Conservation (phyloP, 495 filamentous ascomycete species). For the Podospora bellae-mahoneyi region DNA sequence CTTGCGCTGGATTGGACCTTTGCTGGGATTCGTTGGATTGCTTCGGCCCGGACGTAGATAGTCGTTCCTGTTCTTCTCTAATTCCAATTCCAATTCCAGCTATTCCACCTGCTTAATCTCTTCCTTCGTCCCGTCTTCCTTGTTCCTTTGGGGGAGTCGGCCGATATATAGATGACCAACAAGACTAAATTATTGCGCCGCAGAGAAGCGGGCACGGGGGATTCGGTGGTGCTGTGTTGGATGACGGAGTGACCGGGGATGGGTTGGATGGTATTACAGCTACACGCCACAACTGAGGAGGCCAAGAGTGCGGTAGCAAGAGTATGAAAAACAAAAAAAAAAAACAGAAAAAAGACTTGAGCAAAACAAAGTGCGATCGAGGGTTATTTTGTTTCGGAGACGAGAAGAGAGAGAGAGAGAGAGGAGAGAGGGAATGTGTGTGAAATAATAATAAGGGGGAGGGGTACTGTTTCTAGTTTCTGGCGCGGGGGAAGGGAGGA, state of each 20-base stretch:
- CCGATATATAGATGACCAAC: constrained; percentile 12
- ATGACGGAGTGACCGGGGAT: not conserved
- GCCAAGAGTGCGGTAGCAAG: not conserved
- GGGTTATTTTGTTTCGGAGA: not conserved
- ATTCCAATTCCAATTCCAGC: not conserved
- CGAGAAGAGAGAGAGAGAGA: constrained; percentile 2
- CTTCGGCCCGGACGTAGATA: not conserved
- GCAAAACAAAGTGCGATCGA: constrained; percentile 4
- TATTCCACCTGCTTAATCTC: not conserved
- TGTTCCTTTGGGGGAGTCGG: not conserved
- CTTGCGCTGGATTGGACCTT: constrained; percentile 21
- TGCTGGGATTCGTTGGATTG: constrained; percentile 5
- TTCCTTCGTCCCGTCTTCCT: not conserved
- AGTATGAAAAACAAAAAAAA: constrained; percentile 12
- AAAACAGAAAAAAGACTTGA: constrained; percentile 6
- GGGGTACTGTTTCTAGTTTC: not conserved
- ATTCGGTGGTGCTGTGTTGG: not conserved
- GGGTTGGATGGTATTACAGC: not conserved
- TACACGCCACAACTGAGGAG: not conserved
- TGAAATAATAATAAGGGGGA: not conserved
- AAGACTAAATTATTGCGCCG: constrained; percentile 4
- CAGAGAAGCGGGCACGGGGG: constrained; percentile 7
- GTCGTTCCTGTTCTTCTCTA: not conserved
- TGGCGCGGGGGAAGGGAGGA: constrained; percentile 4
- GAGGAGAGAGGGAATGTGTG: not conserved